Evolutionary conservation across 345 rosid species (phyloP).

Genomic region (Gossypium ekmanianum): DNA sequence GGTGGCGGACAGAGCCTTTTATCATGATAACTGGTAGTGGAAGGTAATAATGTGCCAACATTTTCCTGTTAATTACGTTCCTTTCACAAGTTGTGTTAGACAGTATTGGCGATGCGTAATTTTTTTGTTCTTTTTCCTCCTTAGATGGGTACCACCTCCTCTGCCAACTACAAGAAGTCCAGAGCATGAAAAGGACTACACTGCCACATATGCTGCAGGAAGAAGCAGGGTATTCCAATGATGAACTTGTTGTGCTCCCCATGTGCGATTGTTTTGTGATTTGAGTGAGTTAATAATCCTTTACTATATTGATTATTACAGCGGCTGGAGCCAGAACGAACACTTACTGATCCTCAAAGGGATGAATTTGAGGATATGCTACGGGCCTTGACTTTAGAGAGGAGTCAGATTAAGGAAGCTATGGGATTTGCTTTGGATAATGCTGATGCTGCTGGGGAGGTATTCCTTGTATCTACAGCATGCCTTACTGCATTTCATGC

Average conservation of each 20-base stretch:
- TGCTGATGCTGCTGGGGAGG: constrained; percentile 99
- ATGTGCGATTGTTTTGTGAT: not conserved
- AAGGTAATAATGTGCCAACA: constrained; percentile 45
- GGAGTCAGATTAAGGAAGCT: constrained; percentile 91
- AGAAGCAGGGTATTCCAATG: constrained; percentile 74
- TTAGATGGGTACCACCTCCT: constrained; percentile 96
- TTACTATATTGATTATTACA: constrained; percentile 30
- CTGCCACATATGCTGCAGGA: constrained; percentile 88
- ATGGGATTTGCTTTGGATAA: constrained; percentile 97
- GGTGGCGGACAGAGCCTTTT: constrained; percentile 87
- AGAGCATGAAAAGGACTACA: constrained; percentile 85
- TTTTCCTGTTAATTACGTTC: not conserved
- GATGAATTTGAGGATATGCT: constrained; percentile 99
- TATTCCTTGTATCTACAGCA: constrained; percentile 18
- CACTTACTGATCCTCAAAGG: constrained; percentile 88
- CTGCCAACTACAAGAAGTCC: constrained; percentile 69
- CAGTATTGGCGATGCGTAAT: not conserved
- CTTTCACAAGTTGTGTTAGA: constrained; percentile 8
- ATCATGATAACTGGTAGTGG: constrained; percentile 99
- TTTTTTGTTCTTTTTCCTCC: not conserved
- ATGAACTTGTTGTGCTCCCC: not conserved
- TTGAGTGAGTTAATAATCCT: constrained; percentile 8
- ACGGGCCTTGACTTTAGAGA: constrained; percentile 88
- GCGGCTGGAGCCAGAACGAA: constrained; percentile 84
- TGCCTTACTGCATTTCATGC: not conserved